Conservation (phyloP, 345 rosid genomes). For the Acer yangbiense region DNA sequence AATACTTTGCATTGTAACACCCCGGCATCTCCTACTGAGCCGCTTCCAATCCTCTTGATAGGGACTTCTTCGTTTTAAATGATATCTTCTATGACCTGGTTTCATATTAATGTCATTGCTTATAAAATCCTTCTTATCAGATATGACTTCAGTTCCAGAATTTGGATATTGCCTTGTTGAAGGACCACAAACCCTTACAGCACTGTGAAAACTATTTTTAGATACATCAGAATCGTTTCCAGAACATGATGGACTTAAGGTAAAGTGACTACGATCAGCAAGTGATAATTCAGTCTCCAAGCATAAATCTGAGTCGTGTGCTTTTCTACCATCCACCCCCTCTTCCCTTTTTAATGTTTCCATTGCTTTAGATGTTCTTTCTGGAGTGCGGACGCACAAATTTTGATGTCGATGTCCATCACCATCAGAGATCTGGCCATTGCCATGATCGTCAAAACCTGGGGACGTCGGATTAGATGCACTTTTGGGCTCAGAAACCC, state of each 20-base stretch:
- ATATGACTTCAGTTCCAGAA: constrained; percentile 28
- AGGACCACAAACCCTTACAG: constrained; percentile 27
- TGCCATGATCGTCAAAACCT: constrained; percentile 20
- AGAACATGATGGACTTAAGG: constrained; percentile 46
- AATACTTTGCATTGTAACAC: constrained; percentile 24
- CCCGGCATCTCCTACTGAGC: constrained; percentile 27
- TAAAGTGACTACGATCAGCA: constrained; percentile 38
- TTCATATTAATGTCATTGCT: constrained; percentile 20
- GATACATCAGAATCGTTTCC: constrained; percentile 43
- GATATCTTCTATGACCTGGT: constrained; percentile 21
- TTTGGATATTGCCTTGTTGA: constrained; percentile 24
- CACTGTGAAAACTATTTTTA: constrained; percentile 31
- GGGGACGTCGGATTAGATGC: constrained; percentile 24
- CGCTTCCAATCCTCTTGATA: constrained; percentile 18
- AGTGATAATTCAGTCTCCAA: constrained; percentile 46
- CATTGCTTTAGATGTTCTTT: constrained; percentile 33
- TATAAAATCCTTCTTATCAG: constrained; percentile 29
- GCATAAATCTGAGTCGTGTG: constrained; percentile 32
- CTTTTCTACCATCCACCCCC: constrained; percentile 30
- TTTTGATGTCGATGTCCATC: constrained; percentile 18
- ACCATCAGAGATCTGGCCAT: constrained; percentile 20
- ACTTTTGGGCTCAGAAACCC: constrained; percentile 25
- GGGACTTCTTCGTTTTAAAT: constrained; percentile 28
- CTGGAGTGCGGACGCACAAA: constrained; percentile 27
- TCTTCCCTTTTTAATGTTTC: constrained; percentile 29